These are phyloP conservation scores for Aspergillus costaricaensis DNA, from an alignment of 2,329 filamentous ascomycete genomes.

Conservation along the genomic window DNA sequence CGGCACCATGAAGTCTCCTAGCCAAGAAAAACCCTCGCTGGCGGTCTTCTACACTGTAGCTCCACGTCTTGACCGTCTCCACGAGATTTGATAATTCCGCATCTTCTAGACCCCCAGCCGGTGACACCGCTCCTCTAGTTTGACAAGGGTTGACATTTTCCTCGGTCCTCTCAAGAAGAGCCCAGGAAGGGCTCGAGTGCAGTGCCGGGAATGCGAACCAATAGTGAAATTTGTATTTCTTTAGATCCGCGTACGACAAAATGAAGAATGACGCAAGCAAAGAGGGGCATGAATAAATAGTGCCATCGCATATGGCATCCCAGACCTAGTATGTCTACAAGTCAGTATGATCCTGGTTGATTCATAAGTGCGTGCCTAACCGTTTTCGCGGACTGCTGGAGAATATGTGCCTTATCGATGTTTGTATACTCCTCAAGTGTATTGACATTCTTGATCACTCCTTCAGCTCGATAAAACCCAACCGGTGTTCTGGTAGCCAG, in stretches of 20 bases:
- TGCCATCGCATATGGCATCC: conserved; percentile 96
- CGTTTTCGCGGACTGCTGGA: conserved; percentile 76
- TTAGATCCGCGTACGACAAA: conserved; percentile 91
- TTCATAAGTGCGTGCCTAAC: conserved; percentile 48
- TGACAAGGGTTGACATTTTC: conserved; percentile 23
- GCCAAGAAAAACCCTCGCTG: conserved; percentile 97
- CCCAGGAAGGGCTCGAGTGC: conserved; percentile 85
- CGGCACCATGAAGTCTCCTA: conserved; percentile 62
- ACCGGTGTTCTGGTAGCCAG: conserved; percentile 59
- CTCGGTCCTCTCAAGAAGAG: conserved; percentile 47
- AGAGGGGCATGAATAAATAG: conserved; percentile 92
- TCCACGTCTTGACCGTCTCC: conserved; percentile 84
- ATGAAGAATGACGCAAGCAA: conserved; percentile 85
- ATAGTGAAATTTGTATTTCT: conserved; percentile 97
- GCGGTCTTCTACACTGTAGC: conserved; percentile 74
- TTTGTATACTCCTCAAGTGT: conserved; percentile 91
- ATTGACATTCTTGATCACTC: conserved; percentile 93
- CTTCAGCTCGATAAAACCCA: conserved; percentile 79
- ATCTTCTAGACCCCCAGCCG: conserved; percentile 53
- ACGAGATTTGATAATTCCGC: conserved; percentile 77
- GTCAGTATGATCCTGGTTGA: conserved; percentile 14
- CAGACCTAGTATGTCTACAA: conserved; percentile 69
- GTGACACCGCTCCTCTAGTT: conserved; percentile 4
- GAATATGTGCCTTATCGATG: conserved; percentile 74
- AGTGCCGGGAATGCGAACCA: conserved; percentile 96